These are phyloP conservation scores for Calonectria pseudoreteaudii DNA, from an alignment of 2,329 filamentous ascomycete species.

Conservation along the genomic window DNA sequence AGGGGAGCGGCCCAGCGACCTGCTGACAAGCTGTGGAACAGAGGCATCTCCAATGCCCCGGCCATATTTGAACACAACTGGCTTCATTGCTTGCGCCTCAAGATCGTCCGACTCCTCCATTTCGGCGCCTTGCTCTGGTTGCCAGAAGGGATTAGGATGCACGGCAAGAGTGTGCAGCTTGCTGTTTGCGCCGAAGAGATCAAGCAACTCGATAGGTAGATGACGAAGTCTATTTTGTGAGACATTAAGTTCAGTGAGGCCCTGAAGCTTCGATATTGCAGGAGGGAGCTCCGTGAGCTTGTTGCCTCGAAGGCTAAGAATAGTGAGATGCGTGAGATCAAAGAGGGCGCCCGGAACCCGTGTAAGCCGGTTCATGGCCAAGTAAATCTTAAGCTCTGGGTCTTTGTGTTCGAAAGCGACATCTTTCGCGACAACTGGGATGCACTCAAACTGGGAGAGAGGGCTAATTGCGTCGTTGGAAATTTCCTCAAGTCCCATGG, in stretches of 20 bases:
- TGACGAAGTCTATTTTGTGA: conserved; percentile 71
- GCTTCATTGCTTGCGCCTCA: conserved; percentile 15
- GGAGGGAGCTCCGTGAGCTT: conserved; percentile 70
- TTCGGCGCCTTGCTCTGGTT: conserved; percentile 46
- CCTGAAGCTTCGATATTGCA: conserved; percentile 67
- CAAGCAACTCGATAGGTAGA: conserved; percentile 73
- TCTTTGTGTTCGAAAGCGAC: conserved; percentile 71
- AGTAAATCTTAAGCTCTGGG: conserved; percentile 70
- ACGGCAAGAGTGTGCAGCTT: conserved; percentile 65
- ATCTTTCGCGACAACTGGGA: conserved; percentile 65
- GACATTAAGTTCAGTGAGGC: conserved; percentile 73
- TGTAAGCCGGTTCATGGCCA: conserved; percentile 69
- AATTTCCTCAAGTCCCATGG: conserved; percentile 62
- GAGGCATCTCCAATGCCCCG: background rate
- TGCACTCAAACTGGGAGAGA: conserved; percentile 65
- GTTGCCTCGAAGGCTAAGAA: conserved; percentile 76
- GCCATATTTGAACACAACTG: conserved; percentile 23
- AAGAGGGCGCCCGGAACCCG: conserved; percentile 71
- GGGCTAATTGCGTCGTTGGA: conserved; percentile 69
- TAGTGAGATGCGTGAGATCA: conserved; percentile 69
- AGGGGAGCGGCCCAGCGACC: conserved; percentile 45
- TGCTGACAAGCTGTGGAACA: conserved; percentile 39
- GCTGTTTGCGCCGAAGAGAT: conserved; percentile 60
- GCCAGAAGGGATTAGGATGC: conserved; percentile 73
- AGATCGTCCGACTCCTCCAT: background rate